phyloP scores from a whole-genome alignment of 345 rosid species.

The Citrus glauca region DNA sequence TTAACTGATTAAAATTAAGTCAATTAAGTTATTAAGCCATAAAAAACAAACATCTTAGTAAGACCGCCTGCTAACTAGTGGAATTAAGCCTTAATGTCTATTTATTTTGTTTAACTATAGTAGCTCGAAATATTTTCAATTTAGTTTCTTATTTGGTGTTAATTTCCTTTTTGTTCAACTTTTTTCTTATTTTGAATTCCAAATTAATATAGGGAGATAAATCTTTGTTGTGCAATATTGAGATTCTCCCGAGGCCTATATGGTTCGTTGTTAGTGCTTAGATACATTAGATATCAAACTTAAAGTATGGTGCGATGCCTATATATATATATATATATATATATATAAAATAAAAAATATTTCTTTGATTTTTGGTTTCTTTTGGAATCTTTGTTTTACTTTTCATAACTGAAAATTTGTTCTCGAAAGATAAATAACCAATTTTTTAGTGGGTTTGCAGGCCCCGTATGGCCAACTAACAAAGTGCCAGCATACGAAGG shows the following conservation, averaged over 20 bases:
- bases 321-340: too few species aligned
- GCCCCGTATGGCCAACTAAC: not conserved
- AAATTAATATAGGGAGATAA: not conserved
- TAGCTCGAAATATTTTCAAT: too few species aligned
- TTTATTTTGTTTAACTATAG: not conserved
- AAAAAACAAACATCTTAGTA: too few species aligned
- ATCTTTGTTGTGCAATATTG: not conserved
- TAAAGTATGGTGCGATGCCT: not conserved
- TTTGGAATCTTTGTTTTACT: not conserved
- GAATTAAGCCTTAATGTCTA: too few species aligned
- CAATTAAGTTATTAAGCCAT: too few species aligned
- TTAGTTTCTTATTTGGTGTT: too few species aligned
- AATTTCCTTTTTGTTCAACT: too few species aligned
- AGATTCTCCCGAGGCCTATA: not conserved
- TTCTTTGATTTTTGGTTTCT: not conserved
- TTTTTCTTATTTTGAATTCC: too few species aligned
- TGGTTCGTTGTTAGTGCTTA: not conserved
- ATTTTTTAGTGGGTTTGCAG: not conserved
- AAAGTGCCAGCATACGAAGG: too few species aligned
- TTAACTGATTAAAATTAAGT: too few species aligned
- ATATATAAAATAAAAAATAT: not conserved
- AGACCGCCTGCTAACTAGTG: too few species aligned
- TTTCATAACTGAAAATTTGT: not conserved
- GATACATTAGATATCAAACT: not conserved
- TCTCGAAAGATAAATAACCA: not conserved